These are phyloP conservation scores for Oryza nivara DNA, from an alignment of 176 grass and related monocot genomes.

Conservation along the genomic window DNA sequence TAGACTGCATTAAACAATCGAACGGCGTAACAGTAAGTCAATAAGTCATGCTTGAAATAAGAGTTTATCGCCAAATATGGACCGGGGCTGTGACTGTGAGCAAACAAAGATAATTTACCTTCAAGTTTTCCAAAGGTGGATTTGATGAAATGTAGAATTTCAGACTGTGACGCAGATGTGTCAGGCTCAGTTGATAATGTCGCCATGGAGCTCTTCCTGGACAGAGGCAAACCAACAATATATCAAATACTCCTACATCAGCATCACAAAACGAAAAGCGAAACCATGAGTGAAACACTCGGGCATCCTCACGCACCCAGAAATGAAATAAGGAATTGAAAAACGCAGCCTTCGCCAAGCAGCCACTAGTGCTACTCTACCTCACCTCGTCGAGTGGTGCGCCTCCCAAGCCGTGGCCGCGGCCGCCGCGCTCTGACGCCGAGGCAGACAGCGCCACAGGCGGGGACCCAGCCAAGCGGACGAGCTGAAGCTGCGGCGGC, in stretches of 20 bases:
- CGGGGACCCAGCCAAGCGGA: slow-evolving; percentile 12
- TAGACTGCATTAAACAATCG: no score
- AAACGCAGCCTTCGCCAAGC: background rate
- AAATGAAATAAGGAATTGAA: background rate
- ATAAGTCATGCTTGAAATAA: no score
- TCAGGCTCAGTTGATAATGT: slow-evolving; percentile 4
- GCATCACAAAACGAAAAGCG: background rate
- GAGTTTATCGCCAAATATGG: no score
- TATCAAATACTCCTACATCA: background rate
- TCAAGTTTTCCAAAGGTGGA: slow-evolving; percentile 47
- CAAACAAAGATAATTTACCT: slow-evolving; percentile 24
- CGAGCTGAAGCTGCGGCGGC: background rate
- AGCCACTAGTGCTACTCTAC: slow-evolving; percentile 4
- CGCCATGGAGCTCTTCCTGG: background rate
- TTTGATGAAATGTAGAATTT: slow-evolving; percentile 56
- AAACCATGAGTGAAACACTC: no score
- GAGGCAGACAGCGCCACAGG: background rate
- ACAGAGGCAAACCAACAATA: background rate
- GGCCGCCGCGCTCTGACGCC: slow-evolving; percentile 3
- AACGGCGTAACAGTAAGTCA: no score
- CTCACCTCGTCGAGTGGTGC: slow-evolving; percentile 48
- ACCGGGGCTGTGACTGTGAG: no score
- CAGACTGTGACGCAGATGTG: slow-evolving; percentile 23
- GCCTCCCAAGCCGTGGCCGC: slow-evolving; percentile 10
- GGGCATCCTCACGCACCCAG: no score